A percentile compares a stretch with the other conserved stretches of the same genome.
These are phyloP conservation scores for Candida sithepensis DNA, from an alignment of 805 yeast species.

Conservation along the genomic window DNA sequence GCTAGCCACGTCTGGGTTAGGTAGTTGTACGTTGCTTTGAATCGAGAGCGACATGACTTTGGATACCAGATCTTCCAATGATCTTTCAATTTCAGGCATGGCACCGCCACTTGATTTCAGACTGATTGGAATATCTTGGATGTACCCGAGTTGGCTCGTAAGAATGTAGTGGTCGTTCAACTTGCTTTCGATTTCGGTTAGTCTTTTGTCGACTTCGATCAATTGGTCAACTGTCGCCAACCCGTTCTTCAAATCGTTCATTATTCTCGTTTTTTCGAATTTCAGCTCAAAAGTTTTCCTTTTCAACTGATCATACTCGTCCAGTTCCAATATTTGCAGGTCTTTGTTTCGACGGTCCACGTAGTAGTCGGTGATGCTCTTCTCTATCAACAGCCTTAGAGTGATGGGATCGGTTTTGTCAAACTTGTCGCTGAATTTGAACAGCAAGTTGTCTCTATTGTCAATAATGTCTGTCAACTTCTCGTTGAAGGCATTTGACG, in stretches of 20 bases:
- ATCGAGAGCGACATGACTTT: slow-evolving; percentile 46
- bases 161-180: slow-evolving; percentile 42
- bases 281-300: slow-evolving; percentile 7
- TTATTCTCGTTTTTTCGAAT: slow-evolving; percentile 3
- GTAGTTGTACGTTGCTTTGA: slow-evolving; percentile 38
- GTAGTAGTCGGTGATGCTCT: slow-evolving; percentile 16
- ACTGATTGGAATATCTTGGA: slow-evolving; percentile 29
- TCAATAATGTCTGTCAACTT: slow-evolving; percentile 10
- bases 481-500: slow-evolving; percentile 6
- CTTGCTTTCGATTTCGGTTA: slow-evolving; percentile 10
- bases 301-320: slow-evolving; percentile 12
- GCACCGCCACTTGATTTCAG: background rate
- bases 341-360: background rate
- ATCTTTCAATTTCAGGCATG: slow-evolving; percentile 17
- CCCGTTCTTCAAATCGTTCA: slow-evolving; percentile 1
- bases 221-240: slow-evolving; percentile 4
- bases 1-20: slow-evolving; percentile 25
- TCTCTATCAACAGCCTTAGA: slow-evolving; percentile 17
- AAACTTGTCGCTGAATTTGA: slow-evolving; percentile 10
- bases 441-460: slow-evolving; percentile 6
- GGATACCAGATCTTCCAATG: slow-evolving; percentile 43
- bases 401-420: slow-evolving; percentile 8
- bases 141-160: slow-evolving; percentile 44
- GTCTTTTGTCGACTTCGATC: slow-evolving; percentile 6
- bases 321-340: slow-evolving; percentile 8